Evolutionary conservation across 2,329 filamentous ascomycete genomes (phyloP), one percentile per base, ranked within the genome.

Genomic region (Fusarium hostae): DNA sequence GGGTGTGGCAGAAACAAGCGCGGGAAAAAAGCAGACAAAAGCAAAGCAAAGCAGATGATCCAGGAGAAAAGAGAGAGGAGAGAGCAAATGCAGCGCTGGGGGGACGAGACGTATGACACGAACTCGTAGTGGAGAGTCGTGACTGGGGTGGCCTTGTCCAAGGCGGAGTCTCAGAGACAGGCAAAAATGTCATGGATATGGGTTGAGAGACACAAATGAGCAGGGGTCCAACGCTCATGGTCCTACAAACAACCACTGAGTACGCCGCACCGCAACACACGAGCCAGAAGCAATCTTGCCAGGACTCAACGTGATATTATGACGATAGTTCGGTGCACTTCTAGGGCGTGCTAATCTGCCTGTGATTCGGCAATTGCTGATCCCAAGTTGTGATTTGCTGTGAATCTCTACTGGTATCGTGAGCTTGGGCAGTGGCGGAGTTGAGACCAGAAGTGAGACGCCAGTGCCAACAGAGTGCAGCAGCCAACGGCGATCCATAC

Each of bases 1-100:
- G 75, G 68, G 63, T 65, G 62, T 57, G 58, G 70, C 69, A 69
- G 72, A 72, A 75, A 65, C 72, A 74, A 71, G 68, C 66, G 68
- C 66, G 59, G 44, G 39, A 66, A 70, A 68, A 59, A 60, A 63
- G 63, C 40, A 66, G 45, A 63, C 32, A 40, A 63, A 48, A 43
- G 39, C 50, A 55, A 44, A 59, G 62, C 58, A 70, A 70, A 74
- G 66, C 54, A 66, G 45, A 66, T 50, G 45, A 43, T 41, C 50
- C 58, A 71, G 59, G 66, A 68, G 66, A 68, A 68, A 52, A 70
- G 70, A 66, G 65, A 69, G 66, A 68, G 63, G 64, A 52, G 65
- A 66, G 68, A 63, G 24, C 22, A 62, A 50, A 74, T 58, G 54
- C 66, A 66, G 68, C 39, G 60, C 63, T n/a, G 65, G 57, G 63